Evolutionary conservation across 768 basidiomycete species (phyloP), one percentile per base, ranked within the genome.

Genomic region (Kwoniella sp.): DNA sequence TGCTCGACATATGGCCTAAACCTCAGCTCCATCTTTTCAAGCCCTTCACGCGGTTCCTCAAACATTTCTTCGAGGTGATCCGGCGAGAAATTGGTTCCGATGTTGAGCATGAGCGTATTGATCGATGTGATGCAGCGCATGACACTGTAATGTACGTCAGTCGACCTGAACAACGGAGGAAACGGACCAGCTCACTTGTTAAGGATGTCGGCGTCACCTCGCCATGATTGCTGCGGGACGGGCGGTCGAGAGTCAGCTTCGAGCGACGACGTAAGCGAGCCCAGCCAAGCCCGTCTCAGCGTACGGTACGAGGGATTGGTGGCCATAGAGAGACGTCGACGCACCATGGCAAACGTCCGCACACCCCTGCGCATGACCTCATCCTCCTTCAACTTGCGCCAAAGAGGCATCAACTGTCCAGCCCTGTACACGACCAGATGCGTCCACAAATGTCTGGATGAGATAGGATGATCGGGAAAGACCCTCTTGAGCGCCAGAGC

Each of bases 1-100:
- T 78, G 81, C 62, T 84, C 80, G 9, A 76, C 74, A 85, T 91
- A 92, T 3, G 90, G 89, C 49, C 85, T 80, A 74, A 93, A 92
- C 54, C 85, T 76, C 46, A 93, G 67, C 3, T 82, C 80, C 14
- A 92, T 75, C 57, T 77, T 77, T 31, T 73, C 59, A 57, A 93
- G 60, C 0, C 57, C 63, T 11, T 71, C 63, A 46, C 80, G 75
- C 4, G 83, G 81, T 25, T 76, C 73, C 49, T 77, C 68, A 53
- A 85, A 78, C 28, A 90, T 77, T 44, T 85, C 84, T 56, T 85
- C 83, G 44, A 91, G 70, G 71, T 89, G 86, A 59, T 91, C 88
- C 2, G 89, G 89, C 0, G 83, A 70, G 69, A 89, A 89, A 56
- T 83, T 83, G 0, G 88, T 83, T 0, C 90, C 91, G 56, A 92